These are phyloP conservation scores for Salicornia ramosissima DNA, from an alignment of 148 eudicot genomes.

Conservation along the genomic window DNA sequence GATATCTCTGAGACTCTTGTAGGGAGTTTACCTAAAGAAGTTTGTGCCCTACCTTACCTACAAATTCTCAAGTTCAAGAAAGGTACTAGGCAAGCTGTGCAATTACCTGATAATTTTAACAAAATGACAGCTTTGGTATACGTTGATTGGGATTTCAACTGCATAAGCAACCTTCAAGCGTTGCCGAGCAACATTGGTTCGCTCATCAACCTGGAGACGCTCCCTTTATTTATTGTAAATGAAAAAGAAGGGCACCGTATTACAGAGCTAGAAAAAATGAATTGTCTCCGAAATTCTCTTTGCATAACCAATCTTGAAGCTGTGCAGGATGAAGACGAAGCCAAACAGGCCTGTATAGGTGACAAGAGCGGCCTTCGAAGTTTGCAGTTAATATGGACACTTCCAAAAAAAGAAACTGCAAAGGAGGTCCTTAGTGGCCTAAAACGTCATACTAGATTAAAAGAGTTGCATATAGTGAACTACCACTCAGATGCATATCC, in stretches of 20 bases:
- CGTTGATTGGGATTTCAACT: not conserved
- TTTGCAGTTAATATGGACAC: not conserved
- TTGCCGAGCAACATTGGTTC: not conserved
- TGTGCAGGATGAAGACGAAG: not conserved
- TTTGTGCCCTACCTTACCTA: not conserved
- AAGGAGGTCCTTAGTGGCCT: not conserved
- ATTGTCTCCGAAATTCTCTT: not conserved
- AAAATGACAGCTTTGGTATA: not conserved
- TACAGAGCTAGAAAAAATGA: not conserved
- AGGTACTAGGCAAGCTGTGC: not conserved
- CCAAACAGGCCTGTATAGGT: not conserved
- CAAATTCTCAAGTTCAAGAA: constrained; percentile 5
- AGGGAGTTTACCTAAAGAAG: not conserved
- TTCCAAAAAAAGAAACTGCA: not conserved
- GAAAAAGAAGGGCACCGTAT: not conserved
- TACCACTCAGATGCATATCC: not conserved
- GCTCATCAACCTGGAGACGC: not conserved
- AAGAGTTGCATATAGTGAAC: not conserved
- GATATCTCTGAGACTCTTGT: not conserved
- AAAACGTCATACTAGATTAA: not conserved
- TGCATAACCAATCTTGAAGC: not conserved
- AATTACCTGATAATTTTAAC: not conserved
- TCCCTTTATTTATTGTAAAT: constrained; percentile 1
- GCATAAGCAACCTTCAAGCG: not conserved
- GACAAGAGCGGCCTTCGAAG: not conserved